Base-by-base conservation (phyloP, 768 basidiomycete species). In the Pulveroboletus sp. region DNA sequence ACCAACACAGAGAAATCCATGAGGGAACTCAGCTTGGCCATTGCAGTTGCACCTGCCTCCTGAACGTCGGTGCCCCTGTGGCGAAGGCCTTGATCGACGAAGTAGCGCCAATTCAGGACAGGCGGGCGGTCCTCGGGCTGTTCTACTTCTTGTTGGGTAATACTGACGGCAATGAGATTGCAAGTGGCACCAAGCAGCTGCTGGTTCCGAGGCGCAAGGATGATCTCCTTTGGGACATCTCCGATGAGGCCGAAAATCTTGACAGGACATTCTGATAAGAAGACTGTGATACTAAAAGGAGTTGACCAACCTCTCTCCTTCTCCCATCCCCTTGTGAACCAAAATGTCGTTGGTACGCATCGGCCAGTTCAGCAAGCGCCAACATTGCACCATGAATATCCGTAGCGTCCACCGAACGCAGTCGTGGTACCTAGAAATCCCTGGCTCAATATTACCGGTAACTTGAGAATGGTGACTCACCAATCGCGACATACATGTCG, bases 331-430 rank as follows among this genome's bases (percentile, higher is more conserved):
- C 55, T 63, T 60, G 24, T 51, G 63, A 24, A 61, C 59, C 38
- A 68, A 63, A 34, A 57, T 49, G 48, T 52, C 53, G 63, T 14
- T 65, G 70, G 54, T 76, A 84, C 2, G 82, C 84, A n/a, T 69
- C 63, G 0, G 90, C 82, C 14, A 97, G 71, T 62, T 93, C 86
- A 8, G 77, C 75, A 21, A 97, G 72, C 1, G 80, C 82, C 20
- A 84, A 71, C n/a, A 97, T 68, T 9, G 78, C 84, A 2, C 95
- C 95, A 60, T 97, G 94, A 10, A 94, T 70, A 59, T 88, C 86
- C 17, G 75, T 70, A 12, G 73, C 51, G 65, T 97, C 93, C 19
- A 79, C 63, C 8, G 87, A 84, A 12, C 75, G 73, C 23, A 87
- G 68, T 6, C 91, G 67, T 27, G 66, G 64, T 3, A 73, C 71